Evolutionary conservation across 495 filamentous ascomycete genomes (phyloP), one percentile per base, ranked within the genome.

Genomic region (Talaromyces trachyspermus): DNA sequence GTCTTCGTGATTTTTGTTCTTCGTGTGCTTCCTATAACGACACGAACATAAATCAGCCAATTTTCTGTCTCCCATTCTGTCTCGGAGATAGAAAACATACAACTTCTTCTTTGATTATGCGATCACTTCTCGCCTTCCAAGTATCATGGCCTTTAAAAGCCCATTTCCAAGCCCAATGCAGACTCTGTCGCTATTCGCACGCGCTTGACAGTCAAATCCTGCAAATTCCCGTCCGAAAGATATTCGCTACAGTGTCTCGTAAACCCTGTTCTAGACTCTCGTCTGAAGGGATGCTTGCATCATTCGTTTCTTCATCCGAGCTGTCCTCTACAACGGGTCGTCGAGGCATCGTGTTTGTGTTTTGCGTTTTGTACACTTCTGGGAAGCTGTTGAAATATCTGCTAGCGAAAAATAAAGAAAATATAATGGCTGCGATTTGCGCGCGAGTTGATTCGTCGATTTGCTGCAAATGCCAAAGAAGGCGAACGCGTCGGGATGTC

Each of bases 51-150:
- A 10, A 15, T 15, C n/a, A 40, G 37, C 15, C 23, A 24, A 22
- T n/a, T 11, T 15, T 24, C 2, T n/a, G n/a, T n/a, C 3, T 17
- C 39, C 23, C 8, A 15, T 15, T 11, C 3, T 42, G 10, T 7
- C 12, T 15, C 20, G 2, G 35, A 10, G 11, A 18, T 24, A 42
- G 4, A 42, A 50, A 39, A 69, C 80, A 57, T 72, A 95, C 90
- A 45, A 85, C 76, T 61, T 80, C 77, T 12, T 77, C 70, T 49
- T 76, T 72, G 46, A 96, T 88, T 23, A 94, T 58, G 14, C 72
- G 54, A 48, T 94, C 88, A 64, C 88, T 94, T 53, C 75, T 76
- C n/a, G 68, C 59, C 55, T 92, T 94, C 92, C 91, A 96, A 14
- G 73, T 60, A 3, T 53, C 61, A 33, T 77, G 62, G 19, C 48